Conservation (phyloP, 441 rosid species). For the Lepidium campestre region DNA sequence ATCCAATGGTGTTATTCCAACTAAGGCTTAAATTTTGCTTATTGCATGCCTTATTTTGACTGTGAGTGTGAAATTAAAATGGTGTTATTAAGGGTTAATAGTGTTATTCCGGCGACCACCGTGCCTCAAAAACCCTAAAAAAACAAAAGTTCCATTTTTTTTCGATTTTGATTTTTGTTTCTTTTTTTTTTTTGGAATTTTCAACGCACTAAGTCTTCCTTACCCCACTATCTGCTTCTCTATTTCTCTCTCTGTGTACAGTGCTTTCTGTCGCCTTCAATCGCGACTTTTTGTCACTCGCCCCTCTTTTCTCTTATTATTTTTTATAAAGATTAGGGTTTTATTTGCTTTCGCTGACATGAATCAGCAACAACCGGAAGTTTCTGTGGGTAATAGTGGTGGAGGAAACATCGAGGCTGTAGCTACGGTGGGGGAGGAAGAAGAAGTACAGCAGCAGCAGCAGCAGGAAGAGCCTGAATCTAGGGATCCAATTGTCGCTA, state of each 20-base stretch:
- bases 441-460: not conserved
- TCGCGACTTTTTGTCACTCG: conserved; percentile 59
- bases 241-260: conserved; percentile 38
- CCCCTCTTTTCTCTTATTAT: not conserved
- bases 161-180: not conserved
- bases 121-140: conserved; percentile 16
- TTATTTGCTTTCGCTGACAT: conserved; percentile 30
- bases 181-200: not conserved
- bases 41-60: too few species aligned
- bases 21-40: too few species aligned
- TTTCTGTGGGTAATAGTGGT: not conserved
- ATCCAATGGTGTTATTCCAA: too few species aligned
- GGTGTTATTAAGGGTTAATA: too few species aligned
- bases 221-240: conserved; percentile 44
- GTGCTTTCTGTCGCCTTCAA: conserved; percentile 92
- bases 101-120: too few species aligned
- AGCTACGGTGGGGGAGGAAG: conserved; percentile 1
- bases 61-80: too few species aligned
- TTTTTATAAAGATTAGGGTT: conserved; percentile 42
- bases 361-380: conserved; percentile 39
- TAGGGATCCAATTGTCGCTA: conserved; percentile 5
- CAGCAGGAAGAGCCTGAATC: conserved; percentile 13
- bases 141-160: not conserved
- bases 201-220: conserved; percentile 23
- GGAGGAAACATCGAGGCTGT: conserved; percentile 1